Evolutionary conservation across 257 asterid species (phyloP).

Genomic region (Capsicum pubescens): DNA sequence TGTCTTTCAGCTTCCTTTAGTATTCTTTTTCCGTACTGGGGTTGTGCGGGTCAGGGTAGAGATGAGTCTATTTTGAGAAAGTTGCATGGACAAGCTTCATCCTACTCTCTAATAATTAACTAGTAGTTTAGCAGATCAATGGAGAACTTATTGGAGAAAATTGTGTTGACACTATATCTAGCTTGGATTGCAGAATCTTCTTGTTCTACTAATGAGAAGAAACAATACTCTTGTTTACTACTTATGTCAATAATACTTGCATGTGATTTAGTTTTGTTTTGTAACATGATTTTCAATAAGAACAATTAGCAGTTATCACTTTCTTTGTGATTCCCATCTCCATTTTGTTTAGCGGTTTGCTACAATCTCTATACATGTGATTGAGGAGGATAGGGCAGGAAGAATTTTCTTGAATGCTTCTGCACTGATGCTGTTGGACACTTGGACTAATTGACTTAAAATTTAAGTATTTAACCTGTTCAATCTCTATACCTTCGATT

Average conservation of each 20-base stretch:
- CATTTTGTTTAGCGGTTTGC: neutral
- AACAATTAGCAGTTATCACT: neutral
- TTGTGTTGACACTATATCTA: neutral
- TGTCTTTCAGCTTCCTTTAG: neutral
- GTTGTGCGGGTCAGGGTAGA: neutral
- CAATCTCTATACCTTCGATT: too few species aligned
- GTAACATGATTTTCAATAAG: neutral
- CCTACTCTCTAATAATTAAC: neutral
- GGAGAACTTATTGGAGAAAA: neutral
- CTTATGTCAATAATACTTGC: neutral
- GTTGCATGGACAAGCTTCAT: constrained; percentile 11
- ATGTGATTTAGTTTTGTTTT: neutral
- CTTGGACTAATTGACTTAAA: neutral
- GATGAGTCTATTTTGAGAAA: neutral
- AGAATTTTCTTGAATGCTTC: neutral
- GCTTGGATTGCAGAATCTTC: neutral
- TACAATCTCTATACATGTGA: neutral
- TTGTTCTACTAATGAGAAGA: neutral
- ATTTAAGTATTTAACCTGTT: neutral
- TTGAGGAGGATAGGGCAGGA: neutral
- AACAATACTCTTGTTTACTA: neutral
- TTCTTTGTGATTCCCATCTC: neutral
- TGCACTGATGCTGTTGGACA: neutral
- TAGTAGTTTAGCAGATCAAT: neutral
- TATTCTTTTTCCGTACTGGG: neutral